phyloP scores from a whole-genome alignment of 352 stramenopile species.

The Pythium phragmiticola region DNA sequence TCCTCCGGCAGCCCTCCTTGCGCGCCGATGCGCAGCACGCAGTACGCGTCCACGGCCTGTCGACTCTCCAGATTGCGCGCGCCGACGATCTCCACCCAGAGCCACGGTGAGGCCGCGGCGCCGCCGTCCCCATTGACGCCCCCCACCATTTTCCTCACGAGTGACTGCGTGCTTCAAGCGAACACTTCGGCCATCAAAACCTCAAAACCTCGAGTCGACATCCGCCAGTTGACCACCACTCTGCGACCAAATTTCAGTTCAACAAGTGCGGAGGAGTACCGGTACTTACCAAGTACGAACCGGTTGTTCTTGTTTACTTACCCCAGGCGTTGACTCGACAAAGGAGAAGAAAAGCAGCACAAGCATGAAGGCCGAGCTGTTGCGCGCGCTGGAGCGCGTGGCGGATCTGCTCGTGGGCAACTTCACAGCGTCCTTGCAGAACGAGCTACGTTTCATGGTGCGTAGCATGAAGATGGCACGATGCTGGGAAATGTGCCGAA shows the following conservation, averaged over 20 bases:
- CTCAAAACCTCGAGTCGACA: slow-evolving; percentile 22
- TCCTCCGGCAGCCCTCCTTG: not conserved
- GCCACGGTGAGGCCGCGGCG: slow-evolving; percentile 29
- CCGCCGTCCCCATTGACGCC: not conserved
- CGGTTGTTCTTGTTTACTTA: slow-evolving; percentile 17
- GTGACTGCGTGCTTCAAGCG: slow-evolving; percentile 18
- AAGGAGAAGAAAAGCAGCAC: not conserved
- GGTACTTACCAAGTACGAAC: slow-evolving; percentile 10
- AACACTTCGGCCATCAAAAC: slow-evolving; percentile 22
- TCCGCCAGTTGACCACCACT: slow-evolving; percentile 25
- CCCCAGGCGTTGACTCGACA: not conserved
- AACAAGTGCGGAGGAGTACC: slow-evolving; percentile 1
- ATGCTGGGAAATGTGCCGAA: not conserved
- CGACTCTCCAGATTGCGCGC: slow-evolving; percentile 67
- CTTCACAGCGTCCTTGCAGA: slow-evolving; percentile 83
- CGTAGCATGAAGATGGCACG: not conserved
- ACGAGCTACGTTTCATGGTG: slow-evolving; percentile 87
- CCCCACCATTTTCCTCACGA: not conserved
- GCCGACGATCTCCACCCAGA: slow-evolving; percentile 70
- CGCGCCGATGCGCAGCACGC: slow-evolving; percentile 37
- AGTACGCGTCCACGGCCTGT: slow-evolving; percentile 67
- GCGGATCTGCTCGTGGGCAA: slow-evolving; percentile 77
- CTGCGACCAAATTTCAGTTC: not conserved
- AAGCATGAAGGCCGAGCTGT: slow-evolving; percentile 63
- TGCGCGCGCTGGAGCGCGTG: slow-evolving; percentile 57